Evolutionary conservation across 148 eudicot species (phyloP).

Genomic region (Silene conica): DNA sequence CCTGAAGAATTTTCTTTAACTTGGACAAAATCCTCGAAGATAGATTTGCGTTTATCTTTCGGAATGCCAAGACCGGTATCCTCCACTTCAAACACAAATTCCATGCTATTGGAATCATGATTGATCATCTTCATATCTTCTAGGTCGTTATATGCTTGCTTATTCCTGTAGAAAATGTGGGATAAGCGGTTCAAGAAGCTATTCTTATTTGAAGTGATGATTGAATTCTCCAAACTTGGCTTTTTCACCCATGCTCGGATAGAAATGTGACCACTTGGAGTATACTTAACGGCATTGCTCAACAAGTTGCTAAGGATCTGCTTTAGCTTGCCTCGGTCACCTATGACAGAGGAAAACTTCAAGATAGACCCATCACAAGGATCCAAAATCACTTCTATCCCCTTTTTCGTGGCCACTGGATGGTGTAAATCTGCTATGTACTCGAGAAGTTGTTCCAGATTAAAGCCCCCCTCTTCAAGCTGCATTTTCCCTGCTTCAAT

Average conservation of each 20-base stretch:
- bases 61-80: slow-evolving; percentile 89
- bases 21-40: slow-evolving; percentile 84
- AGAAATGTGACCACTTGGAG: slow-evolving; percentile 56
- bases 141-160: slow-evolving; percentile 22
- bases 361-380: slow-evolving; percentile 53
- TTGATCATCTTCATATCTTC: slow-evolving; percentile 26
- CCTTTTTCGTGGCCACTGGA: slow-evolving; percentile 61
- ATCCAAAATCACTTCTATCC: slow-evolving; percentile 69
- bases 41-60: slow-evolving; percentile 48
- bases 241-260: slow-evolving; percentile 62
- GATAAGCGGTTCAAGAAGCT: slow-evolving; percentile 22
- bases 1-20: slow-evolving; percentile 50
- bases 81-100: slow-evolving; percentile 69
- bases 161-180: slow-evolving; percentile 27
- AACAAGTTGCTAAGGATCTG: slow-evolving; percentile 65
- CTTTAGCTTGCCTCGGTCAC: slow-evolving; percentile 61
- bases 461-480: slow-evolving; percentile 52
- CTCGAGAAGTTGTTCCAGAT: slow-evolving; percentile 52
- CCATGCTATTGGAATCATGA: slow-evolving; percentile 46
- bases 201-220: slow-evolving; percentile 36
- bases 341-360: slow-evolving; percentile 44
- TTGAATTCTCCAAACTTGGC: slow-evolving; percentile 32
- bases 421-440: slow-evolving; percentile 61
- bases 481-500: slow-evolving; percentile 83
- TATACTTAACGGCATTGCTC: slow-evolving; percentile 83